Percentiles rank a stretch among this genome's conserved stretches.
Evolutionary conservation across 208 protist species (phyloP).

Genomic region (Wallacemonas sp.): DNA sequence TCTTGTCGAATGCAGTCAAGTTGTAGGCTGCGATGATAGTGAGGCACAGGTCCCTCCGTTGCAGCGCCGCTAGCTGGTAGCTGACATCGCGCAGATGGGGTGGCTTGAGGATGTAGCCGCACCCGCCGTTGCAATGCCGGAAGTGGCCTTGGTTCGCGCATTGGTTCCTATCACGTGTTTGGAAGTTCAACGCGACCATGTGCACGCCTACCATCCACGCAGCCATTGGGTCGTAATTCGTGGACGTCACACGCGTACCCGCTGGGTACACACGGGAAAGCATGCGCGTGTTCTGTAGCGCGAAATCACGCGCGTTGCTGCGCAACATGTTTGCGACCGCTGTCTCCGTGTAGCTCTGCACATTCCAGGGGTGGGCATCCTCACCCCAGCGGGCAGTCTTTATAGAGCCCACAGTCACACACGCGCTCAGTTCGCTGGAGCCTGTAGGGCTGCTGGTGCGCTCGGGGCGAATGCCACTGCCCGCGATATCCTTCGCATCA

Average conservation of each 20-base stretch:
- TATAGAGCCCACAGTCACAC: conserved; percentile 38
- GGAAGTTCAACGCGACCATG: conserved; percentile 89
- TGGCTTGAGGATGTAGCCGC: conserved; percentile 93
- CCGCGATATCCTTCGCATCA: conserved; percentile 32
- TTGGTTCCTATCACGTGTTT: conserved; percentile 41
- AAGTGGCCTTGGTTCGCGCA: conserved; percentile 82
- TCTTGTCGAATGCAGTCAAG: neutral
- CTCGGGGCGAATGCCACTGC: conserved; percentile 33
- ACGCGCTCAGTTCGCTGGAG: conserved; percentile 29
- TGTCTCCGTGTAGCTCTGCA: conserved; percentile 57
- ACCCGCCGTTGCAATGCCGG: conserved; percentile 70
- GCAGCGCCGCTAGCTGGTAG: neutral
- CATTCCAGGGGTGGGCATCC: conserved; percentile 33
- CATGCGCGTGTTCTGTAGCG: conserved; percentile 57
- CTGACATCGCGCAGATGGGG: conserved; percentile 16
- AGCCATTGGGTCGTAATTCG: conserved; percentile 87
- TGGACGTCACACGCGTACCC: conserved; percentile 77
- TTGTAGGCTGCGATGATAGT: neutral
- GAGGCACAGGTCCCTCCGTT: neutral
- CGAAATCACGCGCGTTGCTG: conserved; percentile 21
- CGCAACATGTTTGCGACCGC: conserved; percentile 19
- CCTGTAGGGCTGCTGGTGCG: neutral
- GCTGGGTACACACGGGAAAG: conserved; percentile 89
- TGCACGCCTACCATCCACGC: conserved; percentile 68
- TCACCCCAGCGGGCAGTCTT: conserved; percentile 39